Evolutionary conservation across 257 asterid genomes (phyloP).

Genomic region (Fraxinus quadrangulata): DNA sequence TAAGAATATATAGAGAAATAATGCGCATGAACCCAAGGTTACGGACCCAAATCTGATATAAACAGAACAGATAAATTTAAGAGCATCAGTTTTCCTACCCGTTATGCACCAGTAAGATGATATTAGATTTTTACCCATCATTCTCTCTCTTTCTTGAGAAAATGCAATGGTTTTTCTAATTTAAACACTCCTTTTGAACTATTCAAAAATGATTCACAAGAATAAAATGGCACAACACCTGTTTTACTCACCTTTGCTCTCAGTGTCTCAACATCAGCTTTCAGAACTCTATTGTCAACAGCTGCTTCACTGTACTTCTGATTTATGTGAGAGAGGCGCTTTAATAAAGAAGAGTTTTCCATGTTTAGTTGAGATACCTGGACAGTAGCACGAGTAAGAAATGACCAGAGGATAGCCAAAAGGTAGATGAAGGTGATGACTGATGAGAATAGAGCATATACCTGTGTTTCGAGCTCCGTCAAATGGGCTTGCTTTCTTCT

Average conservation of each 20-base stretch:
- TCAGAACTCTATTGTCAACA: slow-evolving; percentile 92
- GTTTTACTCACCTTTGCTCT: slow-evolving; percentile 76
- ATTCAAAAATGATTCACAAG: neutral
- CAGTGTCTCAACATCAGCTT: slow-evolving; percentile 94
- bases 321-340: slow-evolving; percentile 78
- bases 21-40: neutral
- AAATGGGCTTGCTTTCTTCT: slow-evolving; percentile 35
- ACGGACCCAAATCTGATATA: no score
- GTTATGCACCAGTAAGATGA: neutral
- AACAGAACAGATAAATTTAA: neutral
- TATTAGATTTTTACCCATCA: neutral
- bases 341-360: slow-evolving; percentile 77
- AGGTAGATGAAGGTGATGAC: neutral
- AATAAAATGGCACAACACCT: neutral
- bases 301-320: slow-evolving; percentile 90
- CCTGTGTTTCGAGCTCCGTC: slow-evolving; percentile 58
- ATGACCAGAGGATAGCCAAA: slow-evolving; percentile 4
- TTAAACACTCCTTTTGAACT: neutral
- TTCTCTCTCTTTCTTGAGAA: neutral
- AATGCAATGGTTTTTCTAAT: neutral
- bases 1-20: neutral
- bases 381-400: slow-evolving; percentile 24
- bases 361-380: slow-evolving; percentile 76
- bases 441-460: slow-evolving; percentile 20
- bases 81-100: neutral